A percentile compares a stretch with the other conserved stretches of the same genome.
Conservation (phyloP, 2,329 filamentous ascomycete species). For the Gaeumannomyces tritici region DNA sequence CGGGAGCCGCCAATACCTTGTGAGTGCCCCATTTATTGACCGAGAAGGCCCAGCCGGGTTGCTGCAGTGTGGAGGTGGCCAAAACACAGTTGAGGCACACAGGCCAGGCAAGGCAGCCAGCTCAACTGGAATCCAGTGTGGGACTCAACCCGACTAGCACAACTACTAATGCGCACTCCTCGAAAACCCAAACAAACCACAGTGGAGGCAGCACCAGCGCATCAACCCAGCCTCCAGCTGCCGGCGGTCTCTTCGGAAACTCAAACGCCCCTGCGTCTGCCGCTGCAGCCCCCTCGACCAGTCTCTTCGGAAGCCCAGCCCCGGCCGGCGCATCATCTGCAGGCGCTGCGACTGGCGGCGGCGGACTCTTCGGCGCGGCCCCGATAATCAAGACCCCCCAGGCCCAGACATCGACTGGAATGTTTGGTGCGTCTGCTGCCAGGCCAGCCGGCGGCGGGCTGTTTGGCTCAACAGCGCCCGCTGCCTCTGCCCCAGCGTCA, state of each 20-base stretch:
- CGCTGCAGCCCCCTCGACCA: background rate
- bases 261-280: background rate
- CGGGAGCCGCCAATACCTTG: conserved; percentile 48
- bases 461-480: conserved; percentile 17
- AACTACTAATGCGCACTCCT: conserved; percentile 10
- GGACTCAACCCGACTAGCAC: conserved; percentile 14
- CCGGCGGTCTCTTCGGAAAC: conserved; percentile 3
- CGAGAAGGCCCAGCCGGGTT: background rate
- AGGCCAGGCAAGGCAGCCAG: too few relatives aligned
- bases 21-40: conserved; percentile 20
- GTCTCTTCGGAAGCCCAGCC: conserved; percentile 4
- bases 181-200: conserved; percentile 6
- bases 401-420: conserved; percentile 12
- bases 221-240: conserved; percentile 11
- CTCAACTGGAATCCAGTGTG: background rate
- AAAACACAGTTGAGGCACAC: too few relatives aligned
- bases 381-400: conserved; percentile 16
- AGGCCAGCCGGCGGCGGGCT: conserved; percentile 14
- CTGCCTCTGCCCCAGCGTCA: conserved; percentile 16
- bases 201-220: conserved; percentile 3
- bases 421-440: conserved; percentile 18
- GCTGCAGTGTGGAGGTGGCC: background rate
- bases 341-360: conserved; percentile 9
- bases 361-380: conserved; percentile 19
- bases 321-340: conserved; percentile 9